Conservation (phyloP, 2,329 filamentous ascomycete species). For the Gaeumannomyces tritici region DNA sequence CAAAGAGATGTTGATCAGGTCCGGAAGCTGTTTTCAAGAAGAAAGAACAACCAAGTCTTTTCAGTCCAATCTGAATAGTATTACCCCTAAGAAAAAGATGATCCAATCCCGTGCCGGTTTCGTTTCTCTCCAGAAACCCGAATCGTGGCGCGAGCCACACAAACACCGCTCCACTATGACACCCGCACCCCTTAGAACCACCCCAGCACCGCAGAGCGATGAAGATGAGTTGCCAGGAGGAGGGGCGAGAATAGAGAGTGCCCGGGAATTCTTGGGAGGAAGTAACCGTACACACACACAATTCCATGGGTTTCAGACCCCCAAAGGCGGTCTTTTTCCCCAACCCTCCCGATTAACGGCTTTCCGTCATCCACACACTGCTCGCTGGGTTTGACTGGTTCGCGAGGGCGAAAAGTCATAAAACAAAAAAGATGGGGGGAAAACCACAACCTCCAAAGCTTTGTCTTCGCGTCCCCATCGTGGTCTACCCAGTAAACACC, state of each 20-base stretch:
- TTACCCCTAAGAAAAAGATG: background rate
- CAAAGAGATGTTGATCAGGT: background rate
- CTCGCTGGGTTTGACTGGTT: background rate
- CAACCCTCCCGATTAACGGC: background rate
- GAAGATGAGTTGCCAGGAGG: background rate
- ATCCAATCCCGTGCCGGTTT: background rate
- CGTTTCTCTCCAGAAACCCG: background rate
- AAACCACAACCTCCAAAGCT: background rate
- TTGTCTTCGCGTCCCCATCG: background rate
- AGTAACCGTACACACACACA: background rate
- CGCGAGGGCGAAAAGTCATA: background rate
- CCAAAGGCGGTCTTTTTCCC: background rate
- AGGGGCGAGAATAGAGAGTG: background rate
- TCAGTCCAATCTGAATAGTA: slow-evolving; percentile 3
- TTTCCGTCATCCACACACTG: background rate
- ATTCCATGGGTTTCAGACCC: background rate
- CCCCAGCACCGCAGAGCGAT: background rate
- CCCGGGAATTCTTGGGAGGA: background rate
- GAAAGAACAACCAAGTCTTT: background rate
- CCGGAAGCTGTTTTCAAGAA: background rate
- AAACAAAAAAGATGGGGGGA: background rate
- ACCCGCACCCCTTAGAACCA: too few species aligned
- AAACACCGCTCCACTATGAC: background rate
- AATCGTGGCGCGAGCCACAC: background rate
- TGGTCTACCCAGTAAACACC: slow-evolving; percentile 7